Evolutionary conservation across 148 eudicot species (phyloP).

Genomic region (Mesembryanthemum crystallinum): DNA sequence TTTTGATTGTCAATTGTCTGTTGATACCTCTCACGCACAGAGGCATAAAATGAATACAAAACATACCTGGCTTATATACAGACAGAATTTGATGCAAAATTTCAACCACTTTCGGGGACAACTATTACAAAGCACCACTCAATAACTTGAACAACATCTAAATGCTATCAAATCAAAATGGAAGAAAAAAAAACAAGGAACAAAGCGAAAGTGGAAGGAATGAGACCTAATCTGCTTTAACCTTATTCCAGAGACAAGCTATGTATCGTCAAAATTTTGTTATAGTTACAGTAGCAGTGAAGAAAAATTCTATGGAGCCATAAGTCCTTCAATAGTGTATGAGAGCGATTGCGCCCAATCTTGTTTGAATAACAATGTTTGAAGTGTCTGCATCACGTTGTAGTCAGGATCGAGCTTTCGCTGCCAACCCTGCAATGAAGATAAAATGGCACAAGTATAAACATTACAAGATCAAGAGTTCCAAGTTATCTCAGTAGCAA

Average conservation of each 20-base stretch:
- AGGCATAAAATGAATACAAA: background rate
- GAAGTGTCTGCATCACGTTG: slow-evolving; percentile 83
- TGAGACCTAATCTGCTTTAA: slow-evolving; percentile 13
- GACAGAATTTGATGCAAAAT: background rate
- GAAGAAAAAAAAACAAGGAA: background rate
- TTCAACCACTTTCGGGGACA: slow-evolving; percentile 10
- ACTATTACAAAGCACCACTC: slow-evolving; percentile 13
- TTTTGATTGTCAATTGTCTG: background rate
- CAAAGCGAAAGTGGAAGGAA: background rate
- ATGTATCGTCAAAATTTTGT: slow-evolving; percentile 21
- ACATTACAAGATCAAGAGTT: background rate
- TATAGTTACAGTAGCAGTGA: slow-evolving; percentile 6
- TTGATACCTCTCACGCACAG: background rate
- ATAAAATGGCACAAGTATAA: background rate
- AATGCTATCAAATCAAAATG: background rate
- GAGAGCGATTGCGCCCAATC: slow-evolving; percentile 92
- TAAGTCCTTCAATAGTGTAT: slow-evolving; percentile 94
- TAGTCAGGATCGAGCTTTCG: slow-evolving; percentile 96
- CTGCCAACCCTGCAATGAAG: slow-evolving; percentile 80
- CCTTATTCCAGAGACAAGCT: slow-evolving; percentile 9
- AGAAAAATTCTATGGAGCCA: slow-evolving; percentile 65
- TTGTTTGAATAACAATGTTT: slow-evolving; percentile 70
- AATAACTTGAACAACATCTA: slow-evolving; percentile 10
- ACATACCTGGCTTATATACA: slow-evolving; percentile 20
- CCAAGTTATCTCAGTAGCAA: background rate